Conservation (phyloP, 2,329 filamentous ascomycete genomes). For the Macroventuria anomochaeta region DNA sequence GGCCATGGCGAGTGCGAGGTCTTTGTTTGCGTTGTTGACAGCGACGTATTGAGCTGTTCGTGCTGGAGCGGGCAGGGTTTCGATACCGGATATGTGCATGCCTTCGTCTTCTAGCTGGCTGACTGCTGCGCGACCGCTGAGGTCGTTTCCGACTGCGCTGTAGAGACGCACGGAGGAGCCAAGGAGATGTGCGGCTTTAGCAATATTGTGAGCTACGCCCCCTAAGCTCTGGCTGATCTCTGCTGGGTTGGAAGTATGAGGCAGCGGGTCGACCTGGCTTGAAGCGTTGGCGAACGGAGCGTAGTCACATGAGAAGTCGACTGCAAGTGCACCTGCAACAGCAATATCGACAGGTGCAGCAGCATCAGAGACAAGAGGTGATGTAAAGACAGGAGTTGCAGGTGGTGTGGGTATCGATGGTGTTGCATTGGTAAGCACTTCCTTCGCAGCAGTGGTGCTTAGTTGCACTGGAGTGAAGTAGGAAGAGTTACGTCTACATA, state of each 20-base stretch:
- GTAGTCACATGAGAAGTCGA: conserved; percentile 88
- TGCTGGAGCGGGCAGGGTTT: conserved; percentile 50
- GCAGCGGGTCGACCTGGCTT: conserved; percentile 54
- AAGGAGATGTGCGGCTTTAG: conserved; percentile 77
- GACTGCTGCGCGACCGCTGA: conserved; percentile 76
- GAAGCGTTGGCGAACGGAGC: conserved; percentile 53
- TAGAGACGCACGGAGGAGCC: conserved; percentile 73
- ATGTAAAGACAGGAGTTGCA: not conserved
- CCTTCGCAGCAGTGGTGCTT: conserved; percentile 21
- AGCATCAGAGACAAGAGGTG: not conserved
- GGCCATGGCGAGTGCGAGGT: conserved; percentile 90
- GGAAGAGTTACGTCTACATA: conserved; percentile 40
- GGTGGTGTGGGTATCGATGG: conserved; percentile 20
- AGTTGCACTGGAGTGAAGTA: conserved; percentile 33
- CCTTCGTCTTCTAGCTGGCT: conserved; percentile 68
- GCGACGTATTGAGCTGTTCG: conserved; percentile 92
- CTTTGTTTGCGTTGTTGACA: conserved; percentile 82
- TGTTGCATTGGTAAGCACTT: conserved; percentile 23
- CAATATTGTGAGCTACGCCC: conserved; percentile 91
- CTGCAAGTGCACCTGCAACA: conserved; percentile 86
- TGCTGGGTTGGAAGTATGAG: conserved; percentile 86
- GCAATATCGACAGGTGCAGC: conserved; percentile 65
- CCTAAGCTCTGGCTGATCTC: conserved; percentile 82
- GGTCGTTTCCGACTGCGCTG: conserved; percentile 81
- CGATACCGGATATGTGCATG: conserved; percentile 70